Evolutionary conservation across 768 basidiomycete species (phyloP), one percentile per base, ranked within the genome.

Genomic region (Vararia minispora): DNA sequence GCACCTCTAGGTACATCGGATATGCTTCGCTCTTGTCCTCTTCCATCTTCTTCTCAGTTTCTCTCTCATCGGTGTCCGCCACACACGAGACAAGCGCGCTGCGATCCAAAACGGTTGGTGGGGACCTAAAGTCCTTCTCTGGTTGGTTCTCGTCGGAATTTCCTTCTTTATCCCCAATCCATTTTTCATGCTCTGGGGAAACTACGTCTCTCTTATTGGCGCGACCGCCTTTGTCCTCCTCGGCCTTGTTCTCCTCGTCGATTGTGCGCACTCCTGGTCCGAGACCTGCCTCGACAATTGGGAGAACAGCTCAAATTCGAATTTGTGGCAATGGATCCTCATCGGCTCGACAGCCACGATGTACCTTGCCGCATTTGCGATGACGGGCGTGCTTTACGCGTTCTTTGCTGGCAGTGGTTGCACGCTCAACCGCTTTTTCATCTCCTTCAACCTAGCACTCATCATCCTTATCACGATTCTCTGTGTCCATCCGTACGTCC

Each of bases 51-150:
- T 97, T 32, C 65, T 98, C 34, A 79, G 87, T 40, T 54, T 78
- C 1, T 66, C 78, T 22, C 74, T 99, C 27, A 70, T 95, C 41
- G 90, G 90, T 17, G 82, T 99, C 4, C 72, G 75, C 51, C 84
- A 92, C 52, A 98, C 95, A 6, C 75, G 78, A 41, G 82, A 91
- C 47, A 95, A 90, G 59, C 77, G 95, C 8, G 88, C 94, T 1
- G 83, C 90, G 13, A 77, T 99, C 41, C 95, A 99, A 66, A 99
- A 99, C 59, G 95, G 94, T 21, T 99, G 91, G 91, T 99, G 95
- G 95, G 95, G 95, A 17, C 94, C 91, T 2, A 99, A 99, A 56
- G 78, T 87, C 35, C 69, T 95, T 7, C 65, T 85, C 7, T 99
- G 92, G 88, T 55, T 95, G 25, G 51, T 89, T 44, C 73, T 99